Conservation (phyloP, 495 filamentous ascomycete genomes). For the Penicillium desertorum region DNA sequence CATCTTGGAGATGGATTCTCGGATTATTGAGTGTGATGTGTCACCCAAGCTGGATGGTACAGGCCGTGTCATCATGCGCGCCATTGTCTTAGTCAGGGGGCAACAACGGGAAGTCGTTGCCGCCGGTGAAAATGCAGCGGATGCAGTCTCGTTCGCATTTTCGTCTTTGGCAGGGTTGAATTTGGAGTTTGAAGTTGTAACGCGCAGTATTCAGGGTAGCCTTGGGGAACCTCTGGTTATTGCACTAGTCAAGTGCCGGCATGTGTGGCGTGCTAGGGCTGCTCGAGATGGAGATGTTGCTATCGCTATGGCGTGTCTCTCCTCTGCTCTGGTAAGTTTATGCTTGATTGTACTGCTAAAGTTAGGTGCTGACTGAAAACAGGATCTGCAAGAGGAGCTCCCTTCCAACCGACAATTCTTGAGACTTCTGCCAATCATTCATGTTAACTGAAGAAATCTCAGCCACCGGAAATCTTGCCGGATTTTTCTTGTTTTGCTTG, state of each 20-base stretch:
- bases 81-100: background rate
- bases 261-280: conserved; percentile 3
- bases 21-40: background rate
- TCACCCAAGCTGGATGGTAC: background rate
- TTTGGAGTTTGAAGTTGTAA: background rate
- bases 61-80: conserved; percentile 1
- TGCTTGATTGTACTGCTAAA: background rate
- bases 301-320: background rate
- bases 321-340: conserved; percentile 1
- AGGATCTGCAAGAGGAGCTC: conserved; percentile 1
- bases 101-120: background rate
- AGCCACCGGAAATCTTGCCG: background rate
- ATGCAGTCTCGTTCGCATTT: background rate
- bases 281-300: background rate
- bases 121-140: background rate
- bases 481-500: background rate
- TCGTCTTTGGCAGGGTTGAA: background rate
- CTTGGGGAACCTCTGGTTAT: background rate
- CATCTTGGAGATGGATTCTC: conserved; percentile 7
- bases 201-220: conserved; percentile 1
- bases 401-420: background rate
- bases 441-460: background rate
- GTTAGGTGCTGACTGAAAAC: background rate
- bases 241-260: background rate
- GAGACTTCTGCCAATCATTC: conserved; percentile 1